Conservation (phyloP, 192 early-diverging fungal genomes). For the Gaertneriomyces semiglobifer region DNA sequence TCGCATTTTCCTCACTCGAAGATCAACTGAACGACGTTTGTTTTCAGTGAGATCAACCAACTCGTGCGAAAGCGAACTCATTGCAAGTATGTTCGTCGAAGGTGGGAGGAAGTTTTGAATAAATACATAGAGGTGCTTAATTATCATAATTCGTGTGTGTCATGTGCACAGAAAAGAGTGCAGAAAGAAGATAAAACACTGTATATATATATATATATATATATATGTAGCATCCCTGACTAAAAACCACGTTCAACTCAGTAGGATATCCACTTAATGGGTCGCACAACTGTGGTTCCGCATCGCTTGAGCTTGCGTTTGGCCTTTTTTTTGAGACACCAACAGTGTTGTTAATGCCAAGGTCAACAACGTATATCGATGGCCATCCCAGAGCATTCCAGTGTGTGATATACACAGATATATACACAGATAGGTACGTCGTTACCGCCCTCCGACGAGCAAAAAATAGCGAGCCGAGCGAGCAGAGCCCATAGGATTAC, state of each 20-base stretch:
- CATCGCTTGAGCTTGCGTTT: constrained; percentile 4
- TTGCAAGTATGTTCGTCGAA: constrained; percentile 1
- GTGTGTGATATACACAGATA: too few species aligned
- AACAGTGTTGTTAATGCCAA: too few species aligned
- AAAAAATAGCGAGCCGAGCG: too few species aligned
- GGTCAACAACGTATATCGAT: too few species aligned
- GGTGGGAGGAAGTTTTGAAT: constrained; percentile 8
- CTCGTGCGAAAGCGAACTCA: constrained; percentile 3
- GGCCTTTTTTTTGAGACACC: too few species aligned
- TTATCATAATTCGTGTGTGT: constrained; percentile 14
- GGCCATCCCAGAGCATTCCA: too few species aligned
- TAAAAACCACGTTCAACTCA: constrained; percentile 4
- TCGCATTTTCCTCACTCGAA: constrained; percentile 10
- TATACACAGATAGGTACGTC: too few species aligned
- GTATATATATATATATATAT: too few species aligned
- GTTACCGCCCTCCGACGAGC: too few species aligned
- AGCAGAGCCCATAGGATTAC: too few species aligned
- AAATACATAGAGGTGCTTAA: constrained; percentile 3
- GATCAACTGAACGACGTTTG: constrained; percentile 9
- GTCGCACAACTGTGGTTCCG: constrained; percentile 5
- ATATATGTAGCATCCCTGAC: constrained; percentile 15
- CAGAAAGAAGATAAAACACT: constrained; percentile 8
- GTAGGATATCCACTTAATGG: constrained; percentile 2
- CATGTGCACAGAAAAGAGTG: constrained; percentile 6
- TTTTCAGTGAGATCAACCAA: constrained; percentile 9